Conservation (phyloP, 441 rosid species). For the Geranium incanum region DNA sequence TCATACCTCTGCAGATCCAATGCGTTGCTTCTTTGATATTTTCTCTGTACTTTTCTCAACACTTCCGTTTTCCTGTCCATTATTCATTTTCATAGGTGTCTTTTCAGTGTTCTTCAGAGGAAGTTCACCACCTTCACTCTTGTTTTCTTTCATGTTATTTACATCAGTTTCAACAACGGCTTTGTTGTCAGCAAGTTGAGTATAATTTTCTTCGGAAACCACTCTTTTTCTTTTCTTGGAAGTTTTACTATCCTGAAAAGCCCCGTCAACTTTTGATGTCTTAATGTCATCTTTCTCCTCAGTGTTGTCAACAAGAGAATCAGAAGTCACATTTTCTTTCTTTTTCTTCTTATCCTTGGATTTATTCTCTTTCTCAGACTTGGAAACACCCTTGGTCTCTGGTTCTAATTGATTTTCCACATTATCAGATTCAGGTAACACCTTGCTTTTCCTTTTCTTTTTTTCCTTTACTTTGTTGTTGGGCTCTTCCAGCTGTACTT, state of each 20-base stretch:
- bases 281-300: conserved; percentile 13
- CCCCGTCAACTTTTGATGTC: conserved; percentile 19
- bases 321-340: conserved; percentile 21
- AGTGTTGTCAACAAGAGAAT: neutral
- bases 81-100: conserved; percentile 29
- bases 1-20: conserved; percentile 58
- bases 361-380: conserved; percentile 8
- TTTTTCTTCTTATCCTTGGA: conserved; percentile 28
- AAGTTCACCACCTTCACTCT: conserved; percentile 15
- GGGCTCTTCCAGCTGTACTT: conserved; percentile 17
- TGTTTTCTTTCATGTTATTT: conserved; percentile 21
- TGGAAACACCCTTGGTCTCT: conserved; percentile 18
- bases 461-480: conserved; percentile 31
- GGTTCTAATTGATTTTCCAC: neutral
- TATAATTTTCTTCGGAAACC: conserved; percentile 37
- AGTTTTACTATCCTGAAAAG: conserved; percentile 26
- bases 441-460: conserved; percentile 35
- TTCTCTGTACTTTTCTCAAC: conserved; percentile 32
- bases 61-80: conserved; percentile 31
- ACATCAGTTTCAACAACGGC: conserved; percentile 9
- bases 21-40: conserved; percentile 36
- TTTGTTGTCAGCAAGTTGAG: neutral
- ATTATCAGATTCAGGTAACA: conserved; percentile 21
- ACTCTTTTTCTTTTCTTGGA: conserved; percentile 77
- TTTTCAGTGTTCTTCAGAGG: conserved; percentile 16